These are phyloP conservation scores for Hemisphaericaspora xylanilytica DNA, from an alignment of 1,139 yeast genomes.

Conservation along the genomic window DNA sequence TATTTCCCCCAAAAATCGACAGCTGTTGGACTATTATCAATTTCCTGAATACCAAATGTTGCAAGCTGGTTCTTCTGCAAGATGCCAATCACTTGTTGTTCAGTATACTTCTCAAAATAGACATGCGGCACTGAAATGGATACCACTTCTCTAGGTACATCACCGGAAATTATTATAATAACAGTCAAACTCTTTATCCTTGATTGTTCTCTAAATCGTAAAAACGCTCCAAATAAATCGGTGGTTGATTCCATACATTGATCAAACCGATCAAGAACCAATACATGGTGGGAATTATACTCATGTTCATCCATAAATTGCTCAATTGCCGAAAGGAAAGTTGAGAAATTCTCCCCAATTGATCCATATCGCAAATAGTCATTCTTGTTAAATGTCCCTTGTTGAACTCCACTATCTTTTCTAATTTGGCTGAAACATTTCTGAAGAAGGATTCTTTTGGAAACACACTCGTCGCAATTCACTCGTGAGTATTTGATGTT, in stretches of 20 bases:
- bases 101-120: conserved; percentile 46
- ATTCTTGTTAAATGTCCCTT: conserved; percentile 13
- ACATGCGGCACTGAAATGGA: conserved; percentile 52
- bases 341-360: conserved; percentile 46
- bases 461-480: conserved; percentile 40
- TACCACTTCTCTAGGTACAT: conserved; percentile 47
- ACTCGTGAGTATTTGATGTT: conserved; percentile 27
- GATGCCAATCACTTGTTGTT: conserved; percentile 38
- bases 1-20: conserved; percentile 47
- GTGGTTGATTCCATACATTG: conserved; percentile 49
- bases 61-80: conserved; percentile 29
- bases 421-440: conserved; percentile 31
- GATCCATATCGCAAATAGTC: conserved; percentile 19
- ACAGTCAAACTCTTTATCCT: conserved; percentile 29
- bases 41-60: conserved; percentile 23
- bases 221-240: conserved; percentile 46
- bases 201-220: conserved; percentile 45
- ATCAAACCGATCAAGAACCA: conserved; percentile 61
- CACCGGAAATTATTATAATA: conserved; percentile 34
- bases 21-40: conserved; percentile 21
- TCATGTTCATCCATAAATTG: conserved; percentile 31
- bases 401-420: conserved; percentile 27
- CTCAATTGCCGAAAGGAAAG: conserved; percentile 42
- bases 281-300: conserved; percentile 44
- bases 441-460: conserved; percentile 39